A percentile compares a stretch with the other conserved stretches of the same genome.
Evolutionary conservation across 352 stramenopile genomes (phyloP).

Genomic region (Globisporangium middletonii): DNA sequence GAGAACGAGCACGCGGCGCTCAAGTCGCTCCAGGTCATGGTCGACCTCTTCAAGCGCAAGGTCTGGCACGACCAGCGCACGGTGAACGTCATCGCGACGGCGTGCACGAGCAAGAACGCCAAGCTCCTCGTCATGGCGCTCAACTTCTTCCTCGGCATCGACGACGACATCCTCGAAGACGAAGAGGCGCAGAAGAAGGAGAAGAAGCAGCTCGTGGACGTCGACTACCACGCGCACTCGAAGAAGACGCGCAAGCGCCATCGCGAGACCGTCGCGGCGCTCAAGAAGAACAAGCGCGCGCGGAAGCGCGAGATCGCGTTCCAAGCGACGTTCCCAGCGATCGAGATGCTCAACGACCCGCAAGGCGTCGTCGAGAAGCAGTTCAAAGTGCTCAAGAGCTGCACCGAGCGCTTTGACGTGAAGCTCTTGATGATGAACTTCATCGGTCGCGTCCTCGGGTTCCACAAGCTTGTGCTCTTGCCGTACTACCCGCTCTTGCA

Average conservation of each 20-base stretch:
- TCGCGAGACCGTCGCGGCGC: constrained; percentile 76
- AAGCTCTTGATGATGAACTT: constrained; percentile 99
- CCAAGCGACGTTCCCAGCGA: constrained; percentile 91
- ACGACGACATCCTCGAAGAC: constrained; percentile 96
- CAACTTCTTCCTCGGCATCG: constrained; percentile 98
- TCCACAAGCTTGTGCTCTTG: constrained; percentile 96
- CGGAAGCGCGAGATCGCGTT: constrained; percentile 74
- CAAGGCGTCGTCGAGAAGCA: constrained; percentile 93
- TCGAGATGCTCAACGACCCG: constrained; percentile 97
- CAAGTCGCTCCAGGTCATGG: constrained; percentile 90
- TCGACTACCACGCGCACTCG: constrained; percentile 94
- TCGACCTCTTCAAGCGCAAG: constrained; percentile 95
- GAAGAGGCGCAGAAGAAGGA: constrained; percentile 89
- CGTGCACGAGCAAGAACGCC: constrained; percentile 82
- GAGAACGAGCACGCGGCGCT: constrained; percentile 80
- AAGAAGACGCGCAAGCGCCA: constrained; percentile 95
- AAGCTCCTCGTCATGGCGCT: constrained; percentile 89
- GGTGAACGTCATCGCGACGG: constrained; percentile 96
- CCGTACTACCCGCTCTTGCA: constrained; percentile 96
- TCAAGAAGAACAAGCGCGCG: constrained; percentile 89
- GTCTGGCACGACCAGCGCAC: constrained; percentile 97
- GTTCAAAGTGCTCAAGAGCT: constrained; percentile 89
- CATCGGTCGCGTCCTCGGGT: constrained; percentile 94
- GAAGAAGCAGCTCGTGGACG: constrained; percentile 73
- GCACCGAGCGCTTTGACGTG: constrained; percentile 88